Conservation (phyloP, 1,139 yeast genomes). For the Suhomyces bokatorum region DNA sequence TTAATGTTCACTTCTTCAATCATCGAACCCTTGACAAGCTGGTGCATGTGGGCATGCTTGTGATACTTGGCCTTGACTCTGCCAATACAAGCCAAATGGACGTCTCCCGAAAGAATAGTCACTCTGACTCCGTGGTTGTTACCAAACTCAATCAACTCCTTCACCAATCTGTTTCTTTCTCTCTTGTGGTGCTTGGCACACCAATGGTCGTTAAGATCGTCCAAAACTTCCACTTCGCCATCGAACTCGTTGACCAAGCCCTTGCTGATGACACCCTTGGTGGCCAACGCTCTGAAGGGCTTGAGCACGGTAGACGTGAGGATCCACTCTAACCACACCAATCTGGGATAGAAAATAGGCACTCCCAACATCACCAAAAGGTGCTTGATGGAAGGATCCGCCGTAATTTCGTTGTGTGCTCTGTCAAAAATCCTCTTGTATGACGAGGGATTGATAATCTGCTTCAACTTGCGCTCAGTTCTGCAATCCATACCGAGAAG, state of each 20-base stretch:
- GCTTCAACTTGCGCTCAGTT: constrained; percentile 73
- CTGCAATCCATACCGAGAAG: constrained; percentile 87
- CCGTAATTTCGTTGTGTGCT: constrained; percentile 51
- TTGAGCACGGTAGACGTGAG: constrained; percentile 60
- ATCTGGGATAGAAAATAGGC: constrained; percentile 90
- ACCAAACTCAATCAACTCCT: constrained; percentile 61
- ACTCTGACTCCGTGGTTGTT: constrained; percentile 64
- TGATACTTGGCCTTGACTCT: constrained; percentile 65
- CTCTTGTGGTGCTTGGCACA: constrained; percentile 80
- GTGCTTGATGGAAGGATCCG: constrained; percentile 65
- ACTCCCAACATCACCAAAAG: constrained; percentile 84
- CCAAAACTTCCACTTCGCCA: constrained; percentile 85
- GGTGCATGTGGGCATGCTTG: constrained; percentile 41
- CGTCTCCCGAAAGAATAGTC: constrained; percentile 90
- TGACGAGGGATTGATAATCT: constrained; percentile 55
- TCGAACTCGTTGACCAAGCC: constrained; percentile 88
- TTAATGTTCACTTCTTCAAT: constrained; percentile 38
- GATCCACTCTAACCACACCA: constrained; percentile 83
- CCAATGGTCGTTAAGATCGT: constrained; percentile 96
- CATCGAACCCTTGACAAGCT: constrained; percentile 21
- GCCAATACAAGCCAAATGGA: constrained; percentile 84
- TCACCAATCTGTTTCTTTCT: constrained; percentile 68
- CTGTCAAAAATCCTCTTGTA: constrained; percentile 65
- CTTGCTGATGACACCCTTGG: constrained; percentile 61
- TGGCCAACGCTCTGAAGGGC: constrained; percentile 70